A percentile compares a stretch with the other conserved stretches of the same genome.
Conservation (phyloP, 164 flowering plant genomes). For the Malania oleifera region DNA sequence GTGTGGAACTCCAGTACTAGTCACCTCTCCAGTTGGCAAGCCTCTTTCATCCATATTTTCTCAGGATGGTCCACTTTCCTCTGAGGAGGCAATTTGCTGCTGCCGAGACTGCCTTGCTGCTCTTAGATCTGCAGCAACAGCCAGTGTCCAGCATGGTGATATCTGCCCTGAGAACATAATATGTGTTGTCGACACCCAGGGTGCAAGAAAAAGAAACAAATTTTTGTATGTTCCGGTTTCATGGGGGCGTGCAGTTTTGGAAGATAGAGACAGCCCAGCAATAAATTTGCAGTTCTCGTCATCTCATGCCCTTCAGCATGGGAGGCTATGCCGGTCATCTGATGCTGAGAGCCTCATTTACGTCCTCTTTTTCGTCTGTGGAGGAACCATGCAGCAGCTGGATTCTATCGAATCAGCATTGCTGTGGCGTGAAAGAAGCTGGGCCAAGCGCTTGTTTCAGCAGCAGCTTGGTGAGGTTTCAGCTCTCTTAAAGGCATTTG, state of each 20-base stretch:
- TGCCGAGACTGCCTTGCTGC: constrained; percentile 77
- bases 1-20: constrained; percentile 83
- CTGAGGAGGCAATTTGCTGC: constrained; percentile 59
- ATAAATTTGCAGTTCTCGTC: constrained; percentile 77
- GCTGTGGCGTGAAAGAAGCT: constrained; percentile 72
- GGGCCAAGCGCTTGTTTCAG: constrained; percentile 69
- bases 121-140: constrained; percentile 47
- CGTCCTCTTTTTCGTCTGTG: constrained; percentile 53
- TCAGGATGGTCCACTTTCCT: constrained; percentile 38
- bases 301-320: constrained; percentile 77
- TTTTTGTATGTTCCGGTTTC: constrained; percentile 35
- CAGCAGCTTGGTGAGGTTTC: constrained; percentile 80
- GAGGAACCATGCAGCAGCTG: constrained; percentile 54
- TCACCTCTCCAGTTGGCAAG: constrained; percentile 71
- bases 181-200: constrained; percentile 31
- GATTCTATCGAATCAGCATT: constrained; percentile 83
- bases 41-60: constrained; percentile 41
- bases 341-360: constrained; percentile 85
- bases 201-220: constrained; percentile 20
- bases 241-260: constrained; percentile 85
- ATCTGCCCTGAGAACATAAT: constrained; percentile 72
- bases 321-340: constrained; percentile 72
- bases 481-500: constrained; percentile 72
- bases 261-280: constrained; percentile 78
- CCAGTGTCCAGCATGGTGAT: constrained; percentile 73